Base-by-base conservation (phyloP, 2,329 filamentous ascomycete genomes). In the Cercospora berteroae region DNA sequence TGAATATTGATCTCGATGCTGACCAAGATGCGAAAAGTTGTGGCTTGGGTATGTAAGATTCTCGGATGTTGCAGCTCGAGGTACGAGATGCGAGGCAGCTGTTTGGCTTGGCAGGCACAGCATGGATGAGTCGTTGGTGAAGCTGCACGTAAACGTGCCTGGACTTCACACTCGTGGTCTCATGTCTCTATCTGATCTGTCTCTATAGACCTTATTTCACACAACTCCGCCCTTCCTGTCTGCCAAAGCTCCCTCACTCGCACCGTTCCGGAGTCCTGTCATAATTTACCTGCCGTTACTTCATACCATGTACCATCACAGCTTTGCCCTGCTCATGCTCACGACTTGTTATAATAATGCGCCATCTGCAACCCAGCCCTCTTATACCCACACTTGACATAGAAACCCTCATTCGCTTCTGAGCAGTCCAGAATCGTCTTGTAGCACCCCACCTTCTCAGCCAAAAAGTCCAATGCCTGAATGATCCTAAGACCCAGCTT, bases 381-480 rank as follows among this genome's bases (percentile, higher is more conserved):
- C 81, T 93, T 90, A 81, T 96, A 98, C 67, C 94, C 94, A 81
- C 95, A 98, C 86, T 98, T 98, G 80, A 97, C 86, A 80, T 99
- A 99, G 84, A 99, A 98, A 23, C 94, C 94, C 80, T 97, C 93
- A 79, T 98, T 99, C 74, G 90, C 88, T 81, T 97, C 94, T 72
- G 91, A 96, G 84, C 95, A 99, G 81, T 98, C 94, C 71, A 98
- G 87, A 74, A 99, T 98, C 72, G 89, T 93, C 90, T 93, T 98
- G 82, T 98, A 98, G 82, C 94, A 98, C 64, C 94, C 95, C 66
- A 95, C 89, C 78, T 93, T 87, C 78, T 92, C 88, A 64, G 94
- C 93, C 68, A 98, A 89, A 78, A 86, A 90, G 81, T 98, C 94
- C 77, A 99, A 86, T 7, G 94, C 93, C 82, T 98, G 92, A 75